Evolutionary conservation across 2,329 filamentous ascomycete genomes (phyloP).

Genomic region (Endocalyx cinctus): DNA sequence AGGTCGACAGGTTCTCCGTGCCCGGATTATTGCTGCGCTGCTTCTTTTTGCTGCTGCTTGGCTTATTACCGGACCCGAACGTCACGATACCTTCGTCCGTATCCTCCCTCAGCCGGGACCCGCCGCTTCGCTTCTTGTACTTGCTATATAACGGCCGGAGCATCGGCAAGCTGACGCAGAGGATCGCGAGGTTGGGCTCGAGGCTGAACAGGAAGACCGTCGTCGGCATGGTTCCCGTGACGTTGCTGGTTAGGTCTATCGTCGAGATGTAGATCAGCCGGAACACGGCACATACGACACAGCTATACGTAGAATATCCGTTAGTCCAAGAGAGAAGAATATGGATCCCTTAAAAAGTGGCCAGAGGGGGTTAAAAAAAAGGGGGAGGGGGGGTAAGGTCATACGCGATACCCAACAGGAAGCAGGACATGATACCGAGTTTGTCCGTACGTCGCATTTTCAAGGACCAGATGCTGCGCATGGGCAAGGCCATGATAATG

Average conservation of each 20-base stretch:
- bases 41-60: conserved; percentile 9
- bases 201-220: conserved; percentile 32
- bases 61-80: no score
- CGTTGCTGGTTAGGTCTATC: conserved; percentile 30
- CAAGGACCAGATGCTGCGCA: conserved; percentile 33
- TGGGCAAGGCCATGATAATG: conserved; percentile 32
- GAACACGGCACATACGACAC: conserved; percentile 33
- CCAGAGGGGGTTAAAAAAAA: no score
- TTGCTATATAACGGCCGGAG: conserved; percentile 17
- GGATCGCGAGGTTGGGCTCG: conserved; percentile 11
- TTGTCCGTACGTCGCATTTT: conserved; percentile 32
- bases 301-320: conserved; percentile 25
- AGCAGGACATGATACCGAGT: conserved; percentile 31
- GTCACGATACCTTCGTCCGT: no score
- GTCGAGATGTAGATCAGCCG: conserved; percentile 33
- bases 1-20: conserved; percentile 10
- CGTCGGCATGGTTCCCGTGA: conserved; percentile 36
- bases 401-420: conserved; percentile 32
- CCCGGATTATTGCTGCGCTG: conserved; percentile 2
- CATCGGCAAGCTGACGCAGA: conserved; percentile 5
- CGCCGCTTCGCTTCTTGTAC: conserved; percentile 26
- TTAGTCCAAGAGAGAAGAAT: no score
- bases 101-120: conserved; percentile 23
- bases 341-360: no score
- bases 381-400: conserved; percentile 4